Evolutionary conservation across 1,284 basidiomycete genomes (phyloP), one percentile per base, ranked within the genome.

Genomic region (Ustilago nuda): DNA sequence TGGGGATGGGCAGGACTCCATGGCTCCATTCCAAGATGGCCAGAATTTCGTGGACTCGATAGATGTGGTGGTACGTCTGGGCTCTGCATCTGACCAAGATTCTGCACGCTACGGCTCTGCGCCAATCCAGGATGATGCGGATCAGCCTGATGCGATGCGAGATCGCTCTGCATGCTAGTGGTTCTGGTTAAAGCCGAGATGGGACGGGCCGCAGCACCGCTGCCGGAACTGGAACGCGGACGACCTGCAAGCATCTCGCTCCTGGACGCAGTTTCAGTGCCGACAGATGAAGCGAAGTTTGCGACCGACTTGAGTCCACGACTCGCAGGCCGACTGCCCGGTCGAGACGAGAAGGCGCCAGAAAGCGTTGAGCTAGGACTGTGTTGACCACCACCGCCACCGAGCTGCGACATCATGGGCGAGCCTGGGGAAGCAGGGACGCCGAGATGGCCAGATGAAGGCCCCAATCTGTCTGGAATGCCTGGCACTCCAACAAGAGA

Each of bases 231-330:
- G 7, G 74, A 76, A 9, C 74, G 65, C 12, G 69, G 74, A 13
- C 74, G 62, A 19, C 56, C 56, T 3, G 39, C 39, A 27, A 56
- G 53, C 36, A 36, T 52, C 41, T 69, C 69, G 66, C 62, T 72
- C 1, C 56, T 54, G 7, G 66, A 63, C 17, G 51, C 69, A 2
- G 60, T 60, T 43, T 60, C 69, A n/a, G 74, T 69, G 7, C 69
- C 66, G 13, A 53, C 62, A 1, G 76, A 76, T 3, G 73, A 78
- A 19, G 73, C 76, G 69, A 78, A 78, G 65, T 70, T 76, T 35
- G 76, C 76, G 8, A 78, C 73, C 36, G 76, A 78, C 33, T 76
- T 76, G 64, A 78, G 68, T 17, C 76, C 76, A 12, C 69, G 70
- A 56, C 76, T 78, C 13, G 55, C 66, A 7, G 76, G 76, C 4